Evolutionary conservation across 805 yeast species (phyloP).

Genomic region (Starmerella apicola): DNA sequence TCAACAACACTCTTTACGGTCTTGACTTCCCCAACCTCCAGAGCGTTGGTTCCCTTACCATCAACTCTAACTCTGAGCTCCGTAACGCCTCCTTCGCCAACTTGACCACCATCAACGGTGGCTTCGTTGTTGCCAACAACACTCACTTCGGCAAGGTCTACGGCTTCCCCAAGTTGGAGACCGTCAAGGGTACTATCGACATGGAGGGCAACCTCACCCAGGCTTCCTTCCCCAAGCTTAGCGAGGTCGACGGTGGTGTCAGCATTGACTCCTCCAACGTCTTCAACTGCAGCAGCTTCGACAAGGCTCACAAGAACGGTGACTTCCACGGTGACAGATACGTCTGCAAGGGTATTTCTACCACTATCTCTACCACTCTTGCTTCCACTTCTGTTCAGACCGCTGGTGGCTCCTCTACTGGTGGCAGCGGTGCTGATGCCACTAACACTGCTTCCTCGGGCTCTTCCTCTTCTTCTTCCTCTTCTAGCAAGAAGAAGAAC

Average conservation of each 20-base stretch:
- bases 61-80: conserved; percentile 63
- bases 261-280: conserved; percentile 50
- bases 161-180: conserved; percentile 60
- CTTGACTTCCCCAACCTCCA: conserved; percentile 36
- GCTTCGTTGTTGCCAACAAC: conserved; percentile 83
- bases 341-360: conserved; percentile 30
- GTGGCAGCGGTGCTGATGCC: conserved; percentile 9
- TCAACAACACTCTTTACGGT: conserved; percentile 47
- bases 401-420: conserved; percentile 7
- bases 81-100: conserved; percentile 53
- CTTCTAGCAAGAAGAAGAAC: conserved; percentile 11
- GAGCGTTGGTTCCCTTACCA: conserved; percentile 58
- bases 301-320: conserved; percentile 59
- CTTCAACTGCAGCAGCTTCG: conserved; percentile 70
- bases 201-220: conserved; percentile 68
- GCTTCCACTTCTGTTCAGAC: conserved; percentile 13
- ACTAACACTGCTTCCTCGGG: conserved; percentile 7
- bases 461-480: conserved; percentile 1
- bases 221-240: conserved; percentile 62
- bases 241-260: conserved; percentile 86
- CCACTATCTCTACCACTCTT: conserved; percentile 21
- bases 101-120: conserved; percentile 78
- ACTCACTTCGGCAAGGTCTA: conserved; percentile 48
- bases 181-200: conserved; percentile 81
- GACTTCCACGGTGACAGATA: conserved; percentile 84